Evolutionary conservation across 2,329 filamentous ascomycete species (phyloP).

Genomic region (Talaromyces sp.): DNA sequence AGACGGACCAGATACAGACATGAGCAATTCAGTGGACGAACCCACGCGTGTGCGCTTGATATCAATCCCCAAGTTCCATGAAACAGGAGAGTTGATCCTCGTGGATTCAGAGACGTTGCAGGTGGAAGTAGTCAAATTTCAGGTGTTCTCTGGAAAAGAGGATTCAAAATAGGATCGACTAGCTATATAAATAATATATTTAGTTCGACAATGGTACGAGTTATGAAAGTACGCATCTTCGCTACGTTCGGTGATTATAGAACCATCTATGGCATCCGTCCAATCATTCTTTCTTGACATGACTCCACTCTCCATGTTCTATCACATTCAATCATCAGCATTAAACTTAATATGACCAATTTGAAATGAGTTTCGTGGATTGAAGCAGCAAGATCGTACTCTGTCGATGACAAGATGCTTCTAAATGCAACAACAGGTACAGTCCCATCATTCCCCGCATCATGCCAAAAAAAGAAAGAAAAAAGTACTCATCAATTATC

Average conservation of each 20-base stretch:
- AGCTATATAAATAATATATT: not conserved
- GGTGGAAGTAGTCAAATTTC: constrained; percentile 64
- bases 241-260: no score
- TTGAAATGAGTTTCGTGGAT: no score
- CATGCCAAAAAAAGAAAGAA: not conserved
- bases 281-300: not conserved
- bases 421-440: constrained; percentile 36
- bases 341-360: no score
- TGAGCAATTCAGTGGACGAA: constrained; percentile 41
- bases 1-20: constrained; percentile 34
- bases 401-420: constrained; percentile 25
- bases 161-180: constrained; percentile 27
- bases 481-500: not conserved
- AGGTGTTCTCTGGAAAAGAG: constrained; percentile 37
- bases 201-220: not conserved
- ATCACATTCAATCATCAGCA: not conserved
- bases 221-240: not conserved
- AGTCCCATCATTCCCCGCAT: not conserved
- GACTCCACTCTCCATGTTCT: constrained; percentile 3
- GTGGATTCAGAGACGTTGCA: constrained; percentile 83
- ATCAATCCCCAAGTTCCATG: constrained; percentile 75
- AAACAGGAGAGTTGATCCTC: constrained; percentile 74
- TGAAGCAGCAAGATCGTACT: not conserved
- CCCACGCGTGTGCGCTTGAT: constrained; percentile 71
- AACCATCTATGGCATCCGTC: not conserved